A percentile compares a stretch with the other conserved stretches of the same genome.
Evolutionary conservation across 192 early-diverging fungal genomes (phyloP).

Genomic region (Cladochytrium replicatum): DNA sequence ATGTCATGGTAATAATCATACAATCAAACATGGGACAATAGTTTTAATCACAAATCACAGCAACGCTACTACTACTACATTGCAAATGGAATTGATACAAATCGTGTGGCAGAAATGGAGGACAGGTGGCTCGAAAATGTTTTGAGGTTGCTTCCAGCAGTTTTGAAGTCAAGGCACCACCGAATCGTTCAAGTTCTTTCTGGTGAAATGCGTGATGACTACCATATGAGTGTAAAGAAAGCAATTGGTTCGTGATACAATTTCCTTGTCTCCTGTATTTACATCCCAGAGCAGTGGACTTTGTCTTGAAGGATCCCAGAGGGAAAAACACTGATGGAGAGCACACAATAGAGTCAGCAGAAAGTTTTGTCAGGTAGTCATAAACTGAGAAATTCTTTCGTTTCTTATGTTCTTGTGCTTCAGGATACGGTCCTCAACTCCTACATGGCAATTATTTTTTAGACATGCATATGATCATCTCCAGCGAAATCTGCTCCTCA

Average conservation of each 20-base stretch:
- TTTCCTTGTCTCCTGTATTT: not conserved
- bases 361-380: constrained; percentile 35
- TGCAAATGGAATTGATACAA: constrained; percentile 52
- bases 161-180: constrained; percentile 31
- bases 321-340: constrained; percentile 32
- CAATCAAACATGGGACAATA: not conserved
- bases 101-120: constrained; percentile 54
- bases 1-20: constrained; percentile 21
- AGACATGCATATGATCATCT: constrained; percentile 22
- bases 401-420: not conserved
- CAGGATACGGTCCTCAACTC: constrained; percentile 36
- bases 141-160: constrained; percentile 31
- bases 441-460: constrained; percentile 35
- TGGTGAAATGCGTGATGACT: constrained; percentile 53
- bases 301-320: constrained; percentile 53
- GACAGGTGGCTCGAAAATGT: constrained; percentile 48
- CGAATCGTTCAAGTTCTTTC: constrained; percentile 27
- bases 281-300: constrained; percentile 35
- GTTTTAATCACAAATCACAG: constrained; percentile 15
- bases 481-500: constrained; percentile 22
- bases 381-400: not conserved
- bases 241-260: constrained; percentile 37
- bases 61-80: constrained; percentile 62
- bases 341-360: constrained; percentile 6
- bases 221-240: constrained; percentile 57